phyloP scores from a whole-genome alignment of 805 yeast species.

The Saccharomycopsis sp. region DNA sequence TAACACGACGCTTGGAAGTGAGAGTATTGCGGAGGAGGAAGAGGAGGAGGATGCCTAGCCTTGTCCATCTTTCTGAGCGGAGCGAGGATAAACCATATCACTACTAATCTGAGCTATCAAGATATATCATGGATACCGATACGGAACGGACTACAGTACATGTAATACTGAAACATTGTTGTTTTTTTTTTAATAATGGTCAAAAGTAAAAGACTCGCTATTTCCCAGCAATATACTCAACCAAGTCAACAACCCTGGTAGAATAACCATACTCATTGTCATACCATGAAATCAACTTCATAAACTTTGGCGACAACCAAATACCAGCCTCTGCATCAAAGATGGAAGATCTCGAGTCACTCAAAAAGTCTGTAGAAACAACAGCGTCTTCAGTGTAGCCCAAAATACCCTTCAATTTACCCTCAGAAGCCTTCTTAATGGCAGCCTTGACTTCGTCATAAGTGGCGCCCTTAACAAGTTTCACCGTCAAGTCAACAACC shows the following conservation, averaged over 20 bases:
- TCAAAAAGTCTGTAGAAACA: slow-evolving; percentile 61
- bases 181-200: no score
- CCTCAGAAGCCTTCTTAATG: slow-evolving; percentile 50
- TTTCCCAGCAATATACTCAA: slow-evolving; percentile 51
- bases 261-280: slow-evolving; percentile 72
- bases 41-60: not conserved
- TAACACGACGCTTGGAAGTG: not conserved
- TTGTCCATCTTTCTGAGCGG: not conserved
- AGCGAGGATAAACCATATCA: no score
- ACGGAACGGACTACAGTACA: no score
- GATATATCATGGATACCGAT: no score
- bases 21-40: not conserved
- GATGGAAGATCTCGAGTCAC: slow-evolving; percentile 54
- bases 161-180: no score
- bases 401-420: slow-evolving; percentile 51
- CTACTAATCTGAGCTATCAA: no score
- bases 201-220: no score
- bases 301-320: slow-evolving; percentile 60
- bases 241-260: slow-evolving; percentile 66
- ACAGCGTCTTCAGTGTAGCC: slow-evolving; percentile 67
- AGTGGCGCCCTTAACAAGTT: slow-evolving; percentile 42
- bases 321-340: slow-evolving; percentile 65
- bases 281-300: slow-evolving; percentile 64
- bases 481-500: slow-evolving; percentile 63
- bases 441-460: slow-evolving; percentile 57